Percentiles rank a stretch among this genome's conserved stretches.
Conservation (phyloP, 2,329 filamentous ascomycete genomes). For the Apiospora kogelbergensis region DNA sequence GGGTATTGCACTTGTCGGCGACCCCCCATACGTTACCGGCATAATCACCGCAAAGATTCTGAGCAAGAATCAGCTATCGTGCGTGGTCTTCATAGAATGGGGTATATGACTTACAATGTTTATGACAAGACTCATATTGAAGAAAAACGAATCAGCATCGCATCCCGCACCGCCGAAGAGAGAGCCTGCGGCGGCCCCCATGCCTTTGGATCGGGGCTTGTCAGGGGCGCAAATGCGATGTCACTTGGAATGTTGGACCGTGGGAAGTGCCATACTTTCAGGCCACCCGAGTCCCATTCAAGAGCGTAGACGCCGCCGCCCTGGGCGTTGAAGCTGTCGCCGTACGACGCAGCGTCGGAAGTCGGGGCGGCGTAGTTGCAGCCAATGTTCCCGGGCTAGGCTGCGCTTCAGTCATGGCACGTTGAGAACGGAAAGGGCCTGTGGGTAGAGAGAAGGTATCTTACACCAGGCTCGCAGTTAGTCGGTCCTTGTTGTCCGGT, state of each 20-base stretch:
- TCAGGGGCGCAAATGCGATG: conserved; percentile 48
- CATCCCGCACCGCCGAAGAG: conserved; percentile 66
- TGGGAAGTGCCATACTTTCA: conserved; percentile 77
- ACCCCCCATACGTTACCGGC: conserved; percentile 34
- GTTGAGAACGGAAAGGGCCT: not conserved
- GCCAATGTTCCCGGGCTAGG: conserved; percentile 45
- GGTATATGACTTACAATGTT: conserved; percentile 51
- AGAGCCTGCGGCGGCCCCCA: conserved; percentile 71
- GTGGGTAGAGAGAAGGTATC: not conserved
- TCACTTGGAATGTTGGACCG: conserved; percentile 65
- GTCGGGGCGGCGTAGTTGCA: conserved; percentile 43
- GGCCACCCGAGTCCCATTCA: conserved; percentile 66
- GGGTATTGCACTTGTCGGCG: conserved; percentile 36
- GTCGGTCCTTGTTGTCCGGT: conserved; percentile 21
- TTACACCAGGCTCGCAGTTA: conserved; percentile 29
- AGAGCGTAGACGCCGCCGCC: conserved; percentile 70
- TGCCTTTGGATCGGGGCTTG: conserved; percentile 57
- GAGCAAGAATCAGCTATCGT: not conserved
- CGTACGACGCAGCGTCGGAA: conserved; percentile 50
- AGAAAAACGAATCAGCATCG: conserved; percentile 65
- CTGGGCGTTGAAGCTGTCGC: conserved; percentile 64
- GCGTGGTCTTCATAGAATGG: not conserved
- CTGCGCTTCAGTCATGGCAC: not conserved
- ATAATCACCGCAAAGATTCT: conserved; percentile 10
- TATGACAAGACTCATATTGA: conserved; percentile 69